Conservation (phyloP, 1,139 yeast species). For the Pneumocystis canis region DNA sequence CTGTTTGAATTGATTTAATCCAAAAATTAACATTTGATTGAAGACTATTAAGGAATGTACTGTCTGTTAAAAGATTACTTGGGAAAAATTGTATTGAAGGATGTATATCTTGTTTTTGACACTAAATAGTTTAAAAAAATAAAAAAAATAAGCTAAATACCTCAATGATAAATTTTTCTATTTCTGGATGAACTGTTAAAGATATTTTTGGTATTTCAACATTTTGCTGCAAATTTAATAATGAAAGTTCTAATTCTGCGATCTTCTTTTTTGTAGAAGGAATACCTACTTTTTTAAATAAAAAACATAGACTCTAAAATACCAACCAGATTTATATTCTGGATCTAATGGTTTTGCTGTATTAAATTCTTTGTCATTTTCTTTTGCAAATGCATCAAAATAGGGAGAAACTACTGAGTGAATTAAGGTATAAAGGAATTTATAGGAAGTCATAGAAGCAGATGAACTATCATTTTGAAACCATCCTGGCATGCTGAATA, state of each 20-base stretch:
- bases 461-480: neutral
- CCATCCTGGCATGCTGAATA: conserved; percentile 8
- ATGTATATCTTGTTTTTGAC: conserved; percentile 19
- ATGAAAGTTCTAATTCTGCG: conserved; percentile 51
- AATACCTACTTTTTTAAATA: conserved; percentile 18
- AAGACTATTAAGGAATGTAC: conserved; percentile 45
- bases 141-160: conserved; percentile 15
- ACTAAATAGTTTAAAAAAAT: conserved; percentile 11
- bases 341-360: conserved; percentile 1
- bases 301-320: neutral
- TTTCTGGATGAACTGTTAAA: conserved; percentile 38
- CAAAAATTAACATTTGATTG: conserved; percentile 58
- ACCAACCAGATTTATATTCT: conserved; percentile 9
- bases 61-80: conserved; percentile 32
- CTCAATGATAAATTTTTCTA: conserved; percentile 30
- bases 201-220: conserved; percentile 54
- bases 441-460: conserved; percentile 28
- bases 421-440: conserved; percentile 44
- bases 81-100: conserved; percentile 25
- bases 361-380: conserved; percentile 6
- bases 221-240: conserved; percentile 54
- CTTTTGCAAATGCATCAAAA: conserved; percentile 30
- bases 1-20: conserved; percentile 48
- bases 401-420: conserved; percentile 41
- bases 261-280: conserved; percentile 45